Evolutionary conservation across 2,329 filamentous ascomycete species (phyloP).

Genomic region (Epichloe sylvatica): DNA sequence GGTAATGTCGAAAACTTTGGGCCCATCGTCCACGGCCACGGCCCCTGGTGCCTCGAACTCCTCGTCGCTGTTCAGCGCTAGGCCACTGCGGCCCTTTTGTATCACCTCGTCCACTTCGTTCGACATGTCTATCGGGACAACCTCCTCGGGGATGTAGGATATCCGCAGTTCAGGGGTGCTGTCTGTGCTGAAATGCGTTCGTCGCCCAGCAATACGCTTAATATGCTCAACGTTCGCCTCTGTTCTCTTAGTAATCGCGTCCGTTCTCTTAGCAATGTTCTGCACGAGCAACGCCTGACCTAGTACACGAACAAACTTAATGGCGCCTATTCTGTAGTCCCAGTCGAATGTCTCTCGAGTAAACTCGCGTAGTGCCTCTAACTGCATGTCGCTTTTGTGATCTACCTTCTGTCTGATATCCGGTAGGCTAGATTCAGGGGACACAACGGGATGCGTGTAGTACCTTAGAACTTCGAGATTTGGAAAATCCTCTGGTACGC

Average conservation of each 20-base stretch:
- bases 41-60: slow-evolving; percentile 35
- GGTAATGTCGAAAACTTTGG: slow-evolving; percentile 47
- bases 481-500: slow-evolving; percentile 70
- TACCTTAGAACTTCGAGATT: slow-evolving; percentile 65
- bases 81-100: slow-evolving; percentile 34
- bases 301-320: slow-evolving; percentile 71
- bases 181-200: slow-evolving; percentile 62
- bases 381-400: slow-evolving; percentile 13
- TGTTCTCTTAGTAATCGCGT: slow-evolving; percentile 22
- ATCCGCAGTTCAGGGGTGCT: slow-evolving; percentile 63
- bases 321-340: slow-evolving; percentile 62
- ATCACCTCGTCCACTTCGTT: slow-evolving; percentile 53
- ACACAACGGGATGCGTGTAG: slow-evolving; percentile 80
- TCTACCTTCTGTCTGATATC: slow-evolving; percentile 14
- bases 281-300: slow-evolving; percentile 61
- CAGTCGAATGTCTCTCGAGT: slow-evolving; percentile 73
- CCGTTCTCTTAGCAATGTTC: slow-evolving; percentile 27
- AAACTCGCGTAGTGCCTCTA: slow-evolving; percentile 54
- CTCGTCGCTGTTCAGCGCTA: slow-evolving; percentile 53
- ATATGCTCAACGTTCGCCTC: slow-evolving; percentile 35
- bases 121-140: slow-evolving; percentile 66
- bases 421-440: slow-evolving; percentile 37
- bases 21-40: slow-evolving; percentile 10
- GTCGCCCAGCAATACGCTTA: slow-evolving; percentile 50
- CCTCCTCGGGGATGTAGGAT: slow-evolving; percentile 58